Evolutionary conservation across 164 flowering plant species (phyloP).

Genomic region (Vitis rotundifolia): DNA sequence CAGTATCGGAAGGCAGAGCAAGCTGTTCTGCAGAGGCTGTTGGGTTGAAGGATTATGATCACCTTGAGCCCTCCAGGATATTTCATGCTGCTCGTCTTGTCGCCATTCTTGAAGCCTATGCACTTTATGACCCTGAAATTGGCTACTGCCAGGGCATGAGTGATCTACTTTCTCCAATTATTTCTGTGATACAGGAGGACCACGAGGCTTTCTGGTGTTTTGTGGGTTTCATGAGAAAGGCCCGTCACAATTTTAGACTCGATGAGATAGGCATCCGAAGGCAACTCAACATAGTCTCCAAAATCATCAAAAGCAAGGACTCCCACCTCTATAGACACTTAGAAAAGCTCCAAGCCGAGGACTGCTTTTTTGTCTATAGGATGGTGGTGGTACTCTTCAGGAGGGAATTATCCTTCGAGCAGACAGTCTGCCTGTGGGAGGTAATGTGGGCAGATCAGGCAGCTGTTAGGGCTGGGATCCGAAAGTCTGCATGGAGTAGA

Average conservation of each 20-base stretch:
- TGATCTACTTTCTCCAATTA: slow-evolving; percentile 90
- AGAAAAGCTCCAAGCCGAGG: slow-evolving; percentile 86
- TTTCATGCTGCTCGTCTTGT: slow-evolving; percentile 93
- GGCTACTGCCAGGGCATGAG: slow-evolving; percentile 99
- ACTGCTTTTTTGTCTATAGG: slow-evolving; percentile 92
- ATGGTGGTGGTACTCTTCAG: slow-evolving; percentile 98
- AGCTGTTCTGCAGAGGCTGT: slow-evolving; percentile 70
- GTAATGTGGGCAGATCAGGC: slow-evolving; percentile 99
- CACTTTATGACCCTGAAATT: slow-evolving; percentile 83
- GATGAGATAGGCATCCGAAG: slow-evolving; percentile 88
- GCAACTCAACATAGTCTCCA: slow-evolving; percentile 79
- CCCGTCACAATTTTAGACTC: slow-evolving; percentile 89
- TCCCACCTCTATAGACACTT: slow-evolving; percentile 86
- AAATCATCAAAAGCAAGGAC: slow-evolving; percentile 84
- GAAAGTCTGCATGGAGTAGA: slow-evolving; percentile 86
- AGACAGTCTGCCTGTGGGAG: slow-evolving; percentile 92
- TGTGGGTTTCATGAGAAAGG: slow-evolving; percentile 91
- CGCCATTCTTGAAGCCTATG: slow-evolving; percentile 95
- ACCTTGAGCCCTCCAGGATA: slow-evolving; percentile 71
- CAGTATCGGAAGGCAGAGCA: slow-evolving; percentile 64
- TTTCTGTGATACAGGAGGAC: slow-evolving; percentile 78
- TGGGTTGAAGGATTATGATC: slow-evolving; percentile 80
- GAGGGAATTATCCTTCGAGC: slow-evolving; percentile 83
- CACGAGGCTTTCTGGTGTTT: slow-evolving; percentile 98
- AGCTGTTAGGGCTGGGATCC: slow-evolving; percentile 83